Evolutionary conservation across 345 rosid genomes (phyloP).

Genomic region (Eucalyptus erythrocorys): DNA sequence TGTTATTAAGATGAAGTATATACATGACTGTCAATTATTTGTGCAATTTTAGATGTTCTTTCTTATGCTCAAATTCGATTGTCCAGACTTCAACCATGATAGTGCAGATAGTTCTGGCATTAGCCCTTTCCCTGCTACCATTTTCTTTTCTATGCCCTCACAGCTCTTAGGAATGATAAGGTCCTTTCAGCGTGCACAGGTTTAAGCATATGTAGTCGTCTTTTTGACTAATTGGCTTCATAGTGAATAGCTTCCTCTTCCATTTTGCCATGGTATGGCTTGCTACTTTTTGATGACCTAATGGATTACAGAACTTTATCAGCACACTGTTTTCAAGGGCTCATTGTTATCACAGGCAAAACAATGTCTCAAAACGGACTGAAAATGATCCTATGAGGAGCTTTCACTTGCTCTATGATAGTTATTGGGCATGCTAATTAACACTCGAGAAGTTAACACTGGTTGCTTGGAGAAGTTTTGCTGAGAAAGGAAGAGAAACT

Average conservation of each 20-base stretch:
- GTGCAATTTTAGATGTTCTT: not conserved
- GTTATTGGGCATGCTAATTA: not conserved
- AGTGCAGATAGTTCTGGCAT: not conserved
- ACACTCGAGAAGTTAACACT: not conserved
- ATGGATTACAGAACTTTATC: not conserved
- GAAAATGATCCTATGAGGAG: not conserved
- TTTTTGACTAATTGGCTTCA: not conserved
- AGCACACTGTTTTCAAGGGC: not conserved
- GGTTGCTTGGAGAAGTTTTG: not conserved
- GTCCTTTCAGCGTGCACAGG: not conserved
- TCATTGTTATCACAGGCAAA: not conserved
- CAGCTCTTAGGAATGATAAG: not conserved
- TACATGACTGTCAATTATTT: not conserved
- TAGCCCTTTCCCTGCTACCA: not conserved
- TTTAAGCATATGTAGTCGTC: not conserved
- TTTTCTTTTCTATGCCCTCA: not conserved
- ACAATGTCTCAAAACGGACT: not conserved
- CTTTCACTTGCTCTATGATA: not conserved
- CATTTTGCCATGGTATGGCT: not conserved
- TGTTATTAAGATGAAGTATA: not conserved
- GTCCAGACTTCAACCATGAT: not conserved
- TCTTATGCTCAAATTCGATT: not conserved
- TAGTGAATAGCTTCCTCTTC: not conserved
- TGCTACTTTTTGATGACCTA: not conserved
- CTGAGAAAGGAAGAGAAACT: not conserved